Evolutionary conservation across 345 rosid genomes (phyloP), one percentile per base, ranked within the genome.

Genomic region (Cochlearia excelsa): DNA sequence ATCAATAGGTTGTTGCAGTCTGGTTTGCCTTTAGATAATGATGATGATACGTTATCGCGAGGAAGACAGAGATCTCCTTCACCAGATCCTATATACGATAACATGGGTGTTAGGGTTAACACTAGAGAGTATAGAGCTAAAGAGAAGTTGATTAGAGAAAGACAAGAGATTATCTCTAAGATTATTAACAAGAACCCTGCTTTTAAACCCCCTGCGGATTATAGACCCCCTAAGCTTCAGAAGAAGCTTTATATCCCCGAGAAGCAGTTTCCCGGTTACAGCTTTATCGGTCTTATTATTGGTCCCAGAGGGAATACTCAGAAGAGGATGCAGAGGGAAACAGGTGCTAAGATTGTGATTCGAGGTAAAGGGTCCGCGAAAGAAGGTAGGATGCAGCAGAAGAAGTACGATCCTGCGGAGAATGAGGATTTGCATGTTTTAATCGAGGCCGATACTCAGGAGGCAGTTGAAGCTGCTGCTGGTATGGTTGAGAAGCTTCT

Each of bases 361-460:
- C 74, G 96, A 8, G 99, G 99, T 42, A 94, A 94, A 74, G 99
- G 99, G 10, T 94, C 97, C 0, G 81, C 85, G 39, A 90, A 85
- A 59, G 99, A 94, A 69, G 99, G 97, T 37, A 85, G 95, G 75
- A 61, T 84, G 69, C 91, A 83, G 80, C 97, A 94, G 62, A 94
- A 90, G 79, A 87, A 94, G 65, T 83, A 95, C 0, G 99, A 94
- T 59, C 96, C 86, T 5, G 73, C 96, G 0, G 97, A 94, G 67
- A 94, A 94, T 30, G 99, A 94, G 75, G 99, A 94, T 59, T 85
- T 94, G 81, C 97, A 94, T 73, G 99, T 94, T 70, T 73, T 90
- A 72, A 96, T 94, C 6, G 99, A 94, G 82, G 96, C 96, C n/a
- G 99, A 94, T 0, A 85, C 96, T 2, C 85, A 80, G 68, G 99